A percentile compares a stretch with the other conserved stretches of the same genome.
Evolutionary conservation across 2,329 filamentous ascomycete genomes (phyloP).

Genomic region (Sarocladium strictum): DNA sequence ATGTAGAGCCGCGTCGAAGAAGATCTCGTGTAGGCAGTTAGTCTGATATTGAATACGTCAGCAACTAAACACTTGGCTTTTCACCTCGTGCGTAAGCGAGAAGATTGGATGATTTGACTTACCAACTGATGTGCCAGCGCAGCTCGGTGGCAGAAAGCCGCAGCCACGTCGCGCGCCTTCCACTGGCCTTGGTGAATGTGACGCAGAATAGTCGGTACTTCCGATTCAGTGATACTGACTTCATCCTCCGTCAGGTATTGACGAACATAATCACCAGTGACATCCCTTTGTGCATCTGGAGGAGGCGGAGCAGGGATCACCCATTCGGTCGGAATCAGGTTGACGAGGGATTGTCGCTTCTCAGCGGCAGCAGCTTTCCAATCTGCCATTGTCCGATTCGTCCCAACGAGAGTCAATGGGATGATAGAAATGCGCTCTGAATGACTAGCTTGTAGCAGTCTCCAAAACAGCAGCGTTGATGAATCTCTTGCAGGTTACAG

Average conservation of each 20-base stretch:
- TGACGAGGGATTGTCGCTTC: not conserved
- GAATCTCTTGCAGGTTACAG: too few species aligned
- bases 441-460: too few species aligned
- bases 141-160: slow-evolving; percentile 6
- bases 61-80: not conserved
- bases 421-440: not conserved
- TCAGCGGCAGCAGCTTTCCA: not conserved
- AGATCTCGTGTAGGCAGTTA: slow-evolving; percentile 40
- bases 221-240: slow-evolving; percentile 3
- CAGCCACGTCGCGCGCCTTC: not conserved
- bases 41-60: slow-evolving; percentile 14
- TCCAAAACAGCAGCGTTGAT: too few species aligned
- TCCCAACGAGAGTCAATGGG: not conserved
- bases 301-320: not conserved
- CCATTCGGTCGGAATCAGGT: not conserved
- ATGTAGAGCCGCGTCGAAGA: slow-evolving; percentile 41
- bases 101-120: not conserved
- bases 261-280: slow-evolving; percentile 6
- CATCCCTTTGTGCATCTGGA: not conserved
- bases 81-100: not conserved
- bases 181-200: not conserved
- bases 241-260: slow-evolving; percentile 1
- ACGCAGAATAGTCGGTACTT: not conserved
- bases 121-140: slow-evolving; percentile 6
- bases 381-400: not conserved